Conservation (phyloP, 1,284 basidiomycete genomes). For the Veloporphyrellus conicus region DNA sequence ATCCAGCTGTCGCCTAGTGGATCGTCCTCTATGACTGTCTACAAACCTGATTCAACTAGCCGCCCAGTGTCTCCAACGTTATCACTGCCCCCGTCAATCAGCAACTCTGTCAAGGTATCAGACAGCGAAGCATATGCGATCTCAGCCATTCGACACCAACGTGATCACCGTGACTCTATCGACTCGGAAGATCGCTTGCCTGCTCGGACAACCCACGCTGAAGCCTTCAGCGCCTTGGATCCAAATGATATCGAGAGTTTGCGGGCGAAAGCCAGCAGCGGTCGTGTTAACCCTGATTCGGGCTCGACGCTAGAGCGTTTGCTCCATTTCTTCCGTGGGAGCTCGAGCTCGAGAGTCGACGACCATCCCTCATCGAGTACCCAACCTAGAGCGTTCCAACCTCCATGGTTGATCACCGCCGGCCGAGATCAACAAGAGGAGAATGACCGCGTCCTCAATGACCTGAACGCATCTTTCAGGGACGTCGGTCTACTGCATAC, state of each 20-base stretch:
- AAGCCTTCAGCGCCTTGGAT: conserved; percentile 69
- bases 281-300: conserved; percentile 21
- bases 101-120: conserved; percentile 2
- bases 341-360: conserved; percentile 19
- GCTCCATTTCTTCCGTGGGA: conserved; percentile 19
- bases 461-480: conserved; percentile 69
- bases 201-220: conserved; percentile 63
- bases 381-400: conserved; percentile 44
- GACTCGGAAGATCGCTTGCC: conserved; percentile 36
- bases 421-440: conserved; percentile 62
- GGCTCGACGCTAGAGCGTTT: conserved; percentile 24
- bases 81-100: conserved; percentile 7
- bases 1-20: conserved; percentile 19
- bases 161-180: conserved; percentile 29
- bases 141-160: conserved; percentile 9
- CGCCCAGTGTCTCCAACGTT: conserved; percentile 25
- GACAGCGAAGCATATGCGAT: conserved; percentile 13
- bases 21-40: conserved; percentile 18
- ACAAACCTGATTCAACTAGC: conserved; percentile 9
- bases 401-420: conserved; percentile 67
- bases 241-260: conserved; percentile 53
- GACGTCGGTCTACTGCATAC: conserved; percentile 73
- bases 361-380: conserved; percentile 24
- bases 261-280: conserved; percentile 28
- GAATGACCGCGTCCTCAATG: conserved; percentile 61